These are phyloP conservation scores for Cryptococcus sp. DNA, from an alignment of 1,284 basidiomycete genomes.

Conservation along the genomic window DNA sequence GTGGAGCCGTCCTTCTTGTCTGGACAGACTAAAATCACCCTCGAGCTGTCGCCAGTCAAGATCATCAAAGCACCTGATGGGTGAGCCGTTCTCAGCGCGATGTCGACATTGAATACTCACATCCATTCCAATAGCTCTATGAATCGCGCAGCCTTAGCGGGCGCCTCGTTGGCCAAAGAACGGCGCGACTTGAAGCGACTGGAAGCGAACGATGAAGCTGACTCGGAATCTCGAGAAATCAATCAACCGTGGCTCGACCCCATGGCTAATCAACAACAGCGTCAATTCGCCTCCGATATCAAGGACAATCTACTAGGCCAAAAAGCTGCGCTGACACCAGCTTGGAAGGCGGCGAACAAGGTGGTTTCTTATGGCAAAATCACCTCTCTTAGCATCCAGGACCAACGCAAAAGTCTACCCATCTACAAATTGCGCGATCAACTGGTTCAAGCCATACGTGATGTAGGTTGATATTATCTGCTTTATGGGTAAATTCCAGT, in stretches of 20 bases:
- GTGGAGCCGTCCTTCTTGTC: slow-evolving; percentile 95
- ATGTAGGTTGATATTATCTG: slow-evolving; percentile 61
- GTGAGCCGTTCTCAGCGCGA: slow-evolving; percentile 16
- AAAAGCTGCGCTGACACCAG: slow-evolving; percentile 71
- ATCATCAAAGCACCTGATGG: slow-evolving; percentile 94
- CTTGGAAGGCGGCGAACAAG: slow-evolving; percentile 96
- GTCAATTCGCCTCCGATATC: slow-evolving; percentile 90
- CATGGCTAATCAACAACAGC: slow-evolving; percentile 86
- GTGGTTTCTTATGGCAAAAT: slow-evolving; percentile 93
- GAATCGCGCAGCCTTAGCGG: slow-evolving; percentile 91
- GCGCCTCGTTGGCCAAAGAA: slow-evolving; percentile 91
- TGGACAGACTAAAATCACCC: slow-evolving; percentile 91
- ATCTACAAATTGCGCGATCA: slow-evolving; percentile 96
- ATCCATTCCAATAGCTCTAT: slow-evolving; percentile 61
- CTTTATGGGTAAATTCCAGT: slow-evolving; percentile 9
- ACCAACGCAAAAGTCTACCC: slow-evolving; percentile 86
- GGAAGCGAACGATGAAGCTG: slow-evolving; percentile 90
- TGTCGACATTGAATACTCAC: neutral
- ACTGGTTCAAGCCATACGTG: slow-evolving; percentile 84
- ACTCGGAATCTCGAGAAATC: slow-evolving; percentile 90
- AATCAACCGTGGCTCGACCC: slow-evolving; percentile 97
- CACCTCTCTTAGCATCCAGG: slow-evolving; percentile 86
- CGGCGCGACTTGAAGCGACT: slow-evolving; percentile 90
- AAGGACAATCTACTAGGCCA: slow-evolving; percentile 79
- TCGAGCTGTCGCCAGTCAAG: slow-evolving; percentile 96